A percentile compares a stretch with the other conserved stretches of the same genome.
phyloP scores from a whole-genome alignment of 352 stramenopile genomes.

The Peronospora belbahrii region DNA sequence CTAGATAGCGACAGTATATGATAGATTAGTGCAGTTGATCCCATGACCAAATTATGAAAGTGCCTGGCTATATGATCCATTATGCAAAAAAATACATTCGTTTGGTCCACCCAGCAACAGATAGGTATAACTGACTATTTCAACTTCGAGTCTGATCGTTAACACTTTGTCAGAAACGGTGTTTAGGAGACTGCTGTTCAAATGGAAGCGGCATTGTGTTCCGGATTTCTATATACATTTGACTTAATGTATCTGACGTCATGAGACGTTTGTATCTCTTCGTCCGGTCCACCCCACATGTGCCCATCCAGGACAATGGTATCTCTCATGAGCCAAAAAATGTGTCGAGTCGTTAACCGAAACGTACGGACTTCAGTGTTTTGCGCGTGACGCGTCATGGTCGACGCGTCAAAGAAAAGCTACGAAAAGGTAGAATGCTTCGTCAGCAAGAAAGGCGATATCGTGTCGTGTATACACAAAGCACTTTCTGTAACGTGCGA shows the following conservation, averaged over 20 bases:
- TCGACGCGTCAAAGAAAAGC: not conserved
- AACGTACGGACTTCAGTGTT: too few relatives aligned
- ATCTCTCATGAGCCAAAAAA: not conserved
- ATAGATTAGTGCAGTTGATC: conserved; percentile 3
- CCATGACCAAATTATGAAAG: not conserved
- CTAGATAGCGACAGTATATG: not conserved
- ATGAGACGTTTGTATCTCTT: conserved; percentile 3
- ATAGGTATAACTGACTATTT: not conserved
- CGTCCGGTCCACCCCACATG: conserved; percentile 7
- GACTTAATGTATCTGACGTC: not conserved
- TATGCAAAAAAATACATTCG: not conserved
- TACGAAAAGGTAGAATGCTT: not conserved
- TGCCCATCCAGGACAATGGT: conserved; percentile 6
- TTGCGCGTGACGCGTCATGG: conserved; percentile 12
- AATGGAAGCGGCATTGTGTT: not conserved
- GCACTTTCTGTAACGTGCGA: conserved; percentile 5
- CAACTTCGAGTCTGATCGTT: not conserved
- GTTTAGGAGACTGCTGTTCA: not conserved
- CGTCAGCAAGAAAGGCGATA: too few relatives aligned
- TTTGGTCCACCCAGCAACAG: conserved; percentile 3
- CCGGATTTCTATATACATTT: not conserved
- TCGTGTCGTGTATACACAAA: not conserved
- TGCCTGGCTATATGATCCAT: not conserved
- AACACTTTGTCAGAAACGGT: not conserved
- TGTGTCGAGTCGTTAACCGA: too few relatives aligned